Evolutionary conservation across 768 basidiomycete genomes (phyloP), one percentile per base, ranked within the genome.

Genomic region (Hygrocybe coccinea): DNA sequence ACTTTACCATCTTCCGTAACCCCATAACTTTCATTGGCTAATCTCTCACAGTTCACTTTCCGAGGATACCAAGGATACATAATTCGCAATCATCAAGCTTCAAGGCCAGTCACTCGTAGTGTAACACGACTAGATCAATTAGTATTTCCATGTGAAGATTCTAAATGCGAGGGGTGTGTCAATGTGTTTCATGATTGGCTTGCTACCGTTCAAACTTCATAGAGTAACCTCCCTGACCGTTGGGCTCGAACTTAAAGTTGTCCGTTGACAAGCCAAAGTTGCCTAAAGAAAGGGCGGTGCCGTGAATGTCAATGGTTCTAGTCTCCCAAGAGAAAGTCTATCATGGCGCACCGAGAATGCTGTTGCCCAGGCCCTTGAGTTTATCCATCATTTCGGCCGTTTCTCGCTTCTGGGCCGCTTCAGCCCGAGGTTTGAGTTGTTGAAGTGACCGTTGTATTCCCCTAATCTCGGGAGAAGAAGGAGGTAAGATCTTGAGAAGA

Each of bases 211-310:
- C 75, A 66, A 98, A 97, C 63, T 90, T 89, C 81, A 98, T 83
- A 1, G 88, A 89, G 74, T 97, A 98, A 0, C 95, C 93, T n/a
- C 95, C 95, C 59, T 93, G 86, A 5, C 87, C 91, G 60, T 95
- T 95, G 15, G 91, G 91, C 57, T 86, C 85, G 64, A 99, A 91
- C 72, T 98, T 89, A 80, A 98, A 98, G 73, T 95, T 98, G 66
- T 98, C 86, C 0, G 95, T 97, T 12, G 88, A 93, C 59, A 98
- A 69, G 15, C 97, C 95, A 65, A 98, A 98, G 57, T 89, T 90
- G 2, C 92, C 91, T 95, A 60, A 14, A 10, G 15, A 47, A 37
- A 6, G 34, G 12, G 50, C 33, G 46, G 19, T 44, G 56, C 33
- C 52, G 51, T 21, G 24, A 44, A 9, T n/a, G 45, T 38, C 33